Percentiles rank a stretch among this genome's conserved stretches.
phyloP scores from a whole-genome alignment of 306 rosid genomes.

The Cucurbita ficifolia region DNA sequence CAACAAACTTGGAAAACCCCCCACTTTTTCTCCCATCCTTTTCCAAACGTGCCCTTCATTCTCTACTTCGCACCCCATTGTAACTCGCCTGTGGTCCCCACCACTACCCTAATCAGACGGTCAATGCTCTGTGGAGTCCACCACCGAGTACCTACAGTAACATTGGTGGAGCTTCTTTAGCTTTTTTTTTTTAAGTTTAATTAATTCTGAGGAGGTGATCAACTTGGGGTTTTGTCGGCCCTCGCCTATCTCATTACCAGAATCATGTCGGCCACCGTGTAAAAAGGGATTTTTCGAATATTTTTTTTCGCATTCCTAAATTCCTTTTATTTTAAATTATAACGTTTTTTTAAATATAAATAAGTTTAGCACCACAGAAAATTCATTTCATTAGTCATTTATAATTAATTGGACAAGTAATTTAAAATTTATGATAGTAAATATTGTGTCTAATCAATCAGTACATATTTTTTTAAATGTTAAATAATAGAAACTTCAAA shows the following conservation, averaged over 20 bases:
- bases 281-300: background rate
- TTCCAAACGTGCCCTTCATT: background rate
- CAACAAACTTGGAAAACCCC: background rate
- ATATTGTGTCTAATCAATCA: too few species aligned
- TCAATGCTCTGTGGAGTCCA: background rate
- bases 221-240: conserved; percentile 6
- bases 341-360: too few species aligned
- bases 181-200: background rate
- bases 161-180: background rate
- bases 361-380: background rate
- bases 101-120: background rate
- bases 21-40: background rate
- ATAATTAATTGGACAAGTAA: too few species aligned
- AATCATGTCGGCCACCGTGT: conserved; percentile 24
- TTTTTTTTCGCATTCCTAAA: background rate
- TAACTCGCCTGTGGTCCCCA: too few species aligned
- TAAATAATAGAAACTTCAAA: too few species aligned
- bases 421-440: too few species aligned
- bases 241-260: background rate
- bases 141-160: background rate
- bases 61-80: background rate
- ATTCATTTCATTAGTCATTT: too few species aligned
- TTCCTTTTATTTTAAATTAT: background rate
- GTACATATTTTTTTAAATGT: too few species aligned
- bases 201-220: background rate